phyloP scores from a whole-genome alignment of 495 filamentous ascomycete species.

The Penicillium waksmanii region DNA sequence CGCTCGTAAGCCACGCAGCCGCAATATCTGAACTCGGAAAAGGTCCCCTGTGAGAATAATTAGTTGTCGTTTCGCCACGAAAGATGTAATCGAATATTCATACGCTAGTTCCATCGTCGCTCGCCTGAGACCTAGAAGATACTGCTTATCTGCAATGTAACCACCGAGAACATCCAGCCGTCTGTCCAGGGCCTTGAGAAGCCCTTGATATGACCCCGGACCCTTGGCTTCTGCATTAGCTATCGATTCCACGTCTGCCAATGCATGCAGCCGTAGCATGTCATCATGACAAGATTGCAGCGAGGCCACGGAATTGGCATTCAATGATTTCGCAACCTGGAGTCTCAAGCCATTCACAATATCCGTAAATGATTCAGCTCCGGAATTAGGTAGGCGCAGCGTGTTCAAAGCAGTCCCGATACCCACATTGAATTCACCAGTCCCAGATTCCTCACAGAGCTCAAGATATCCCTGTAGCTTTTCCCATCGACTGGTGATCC shows the following conservation, averaged over 20 bases:
- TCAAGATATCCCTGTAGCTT: conserved; percentile 71
- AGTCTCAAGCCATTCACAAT: conserved; percentile 68
- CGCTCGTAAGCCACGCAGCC: conserved; percentile 82
- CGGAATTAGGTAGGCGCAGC: conserved; percentile 57
- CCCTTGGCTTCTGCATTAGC: conserved; percentile 49
- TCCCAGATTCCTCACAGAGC: conserved; percentile 49
- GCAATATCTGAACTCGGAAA: conserved; percentile 72
- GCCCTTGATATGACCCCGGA: conserved; percentile 33
- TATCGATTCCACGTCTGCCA: conserved; percentile 86
- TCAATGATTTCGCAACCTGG: conserved; percentile 72
- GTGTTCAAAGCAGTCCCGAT: conserved; percentile 73
- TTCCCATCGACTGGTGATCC: conserved; percentile 83
- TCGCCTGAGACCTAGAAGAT: conserved; percentile 83
- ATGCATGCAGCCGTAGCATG: conserved; percentile 80
- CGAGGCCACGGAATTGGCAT: conserved; percentile 72
- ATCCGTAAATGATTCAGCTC: conserved; percentile 52
- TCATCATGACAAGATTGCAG: conserved; percentile 79
- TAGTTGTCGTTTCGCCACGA: background rate
- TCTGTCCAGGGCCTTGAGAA: conserved; percentile 66
- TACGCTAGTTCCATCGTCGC: conserved; percentile 77
- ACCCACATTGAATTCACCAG: conserved; percentile 79
- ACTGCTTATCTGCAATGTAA: conserved; percentile 89
- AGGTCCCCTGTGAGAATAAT: conserved; percentile 35
- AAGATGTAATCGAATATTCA: conserved; percentile 10
- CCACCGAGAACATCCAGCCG: conserved; percentile 84